Evolutionary conservation across 768 basidiomycete species (phyloP).

Genomic region (Rickenella mellea): DNA sequence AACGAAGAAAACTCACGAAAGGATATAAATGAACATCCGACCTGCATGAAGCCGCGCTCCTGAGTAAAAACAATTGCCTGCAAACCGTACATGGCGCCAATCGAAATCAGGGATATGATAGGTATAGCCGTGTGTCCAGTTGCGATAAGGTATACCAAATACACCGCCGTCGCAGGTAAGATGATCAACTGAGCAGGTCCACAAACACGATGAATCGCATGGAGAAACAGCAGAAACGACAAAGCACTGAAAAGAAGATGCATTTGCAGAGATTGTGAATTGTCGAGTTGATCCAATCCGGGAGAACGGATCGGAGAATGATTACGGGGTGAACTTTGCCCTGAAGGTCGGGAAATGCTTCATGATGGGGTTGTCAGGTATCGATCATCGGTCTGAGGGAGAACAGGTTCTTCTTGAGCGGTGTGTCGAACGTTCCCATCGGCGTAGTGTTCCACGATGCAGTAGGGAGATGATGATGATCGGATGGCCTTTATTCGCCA

Average conservation of each 20-base stretch:
- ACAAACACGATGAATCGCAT: constrained; percentile 94
- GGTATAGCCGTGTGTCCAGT: constrained; percentile 67
- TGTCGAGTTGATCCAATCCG: constrained; percentile 97
- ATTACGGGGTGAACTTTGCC: constrained; percentile 89
- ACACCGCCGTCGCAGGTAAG: constrained; percentile 82
- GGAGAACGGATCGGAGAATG: constrained; percentile 83
- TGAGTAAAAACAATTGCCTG: constrained; percentile 93
- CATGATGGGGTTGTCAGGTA: constrained; percentile 89
- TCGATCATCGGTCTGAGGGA: constrained; percentile 94
- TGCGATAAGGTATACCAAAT: constrained; percentile 76
- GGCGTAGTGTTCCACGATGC: constrained; percentile 91
- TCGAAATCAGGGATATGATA: constrained; percentile 81
- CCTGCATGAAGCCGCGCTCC: constrained; percentile 95
- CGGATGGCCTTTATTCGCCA: constrained; percentile 94
- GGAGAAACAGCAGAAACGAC: constrained; percentile 95
- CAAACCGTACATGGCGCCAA: constrained; percentile 84
- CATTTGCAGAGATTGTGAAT: constrained; percentile 90
- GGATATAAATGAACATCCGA: constrained; percentile 89
- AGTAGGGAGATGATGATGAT: constrained; percentile 95
- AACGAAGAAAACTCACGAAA: constrained; percentile 55
- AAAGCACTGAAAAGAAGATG: constrained; percentile 76
- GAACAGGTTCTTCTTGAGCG: constrained; percentile 94
- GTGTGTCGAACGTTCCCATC: constrained; percentile 88
- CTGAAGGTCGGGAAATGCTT: constrained; percentile 95
- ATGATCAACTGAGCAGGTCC: constrained; percentile 85